Base-by-base conservation (phyloP, 495 filamentous ascomycete genomes). In the Lindgomyces ingoldianus region DNA sequence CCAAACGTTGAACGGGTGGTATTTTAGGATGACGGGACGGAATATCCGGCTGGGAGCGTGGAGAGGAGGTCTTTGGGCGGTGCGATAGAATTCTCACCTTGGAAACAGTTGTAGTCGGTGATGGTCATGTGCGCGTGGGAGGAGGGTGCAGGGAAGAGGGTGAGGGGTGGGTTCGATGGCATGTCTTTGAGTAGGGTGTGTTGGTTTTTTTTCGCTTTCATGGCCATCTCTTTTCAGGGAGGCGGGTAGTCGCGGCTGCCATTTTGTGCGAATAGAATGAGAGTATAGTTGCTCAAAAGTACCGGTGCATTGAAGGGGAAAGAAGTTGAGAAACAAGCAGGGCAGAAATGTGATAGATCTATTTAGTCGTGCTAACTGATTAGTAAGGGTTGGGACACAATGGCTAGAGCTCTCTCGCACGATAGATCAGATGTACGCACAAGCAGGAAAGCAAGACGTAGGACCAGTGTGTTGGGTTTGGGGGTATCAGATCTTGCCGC, bases 71-170 rank as follows among this genome's bases (percentile, higher is more conserved):
- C 12, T 39, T 55, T 55, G n/a, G 39, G 25, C 25, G 27, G 52
- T 3, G 19, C 39, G 29, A 55, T 30, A n/a, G 52, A 55, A 18
- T 36, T 55, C 3, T 11, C 9, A 29, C 52, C 52, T 55, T 55
- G 27, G 12, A 29, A 55, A 36, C 52, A 55, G 26, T 29, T 29
- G 30, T 55, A 55, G 52, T 55, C 52, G 21, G 39, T 29, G 30
- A 55, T 4, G 26, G 47, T 18, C 14, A 50, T 39, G 33, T 6
- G 14, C 14, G 33, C 33, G 33, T 39, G 33, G 33, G 33, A 39
- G 6, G 33, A 39, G 33, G 14, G 33, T 6, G 6, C 33, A 6
- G 33, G 33, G 33, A 39, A 14, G 33, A 39, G 33, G 33, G 33
- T 14, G 6, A 39, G 33, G 33, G n/a, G 33, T 14, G 33, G 33